Conservation (phyloP, 2,329 filamentous ascomycete species). For the Colletotrichum australisinense region DNA sequence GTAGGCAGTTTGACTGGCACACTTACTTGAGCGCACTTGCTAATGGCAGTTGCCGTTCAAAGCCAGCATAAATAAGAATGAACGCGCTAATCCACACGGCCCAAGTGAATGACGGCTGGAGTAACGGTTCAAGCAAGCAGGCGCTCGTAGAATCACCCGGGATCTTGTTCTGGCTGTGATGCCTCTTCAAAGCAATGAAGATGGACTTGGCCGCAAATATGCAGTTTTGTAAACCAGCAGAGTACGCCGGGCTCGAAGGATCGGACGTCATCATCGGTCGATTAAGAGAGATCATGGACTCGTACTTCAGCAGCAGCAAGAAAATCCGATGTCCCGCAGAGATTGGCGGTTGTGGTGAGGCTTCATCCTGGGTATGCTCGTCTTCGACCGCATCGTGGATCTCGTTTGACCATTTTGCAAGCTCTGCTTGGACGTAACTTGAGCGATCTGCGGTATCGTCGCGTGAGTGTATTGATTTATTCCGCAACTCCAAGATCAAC, state of each 20-base stretch:
- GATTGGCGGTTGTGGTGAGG: slow-evolving; percentile 32
- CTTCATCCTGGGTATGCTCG: slow-evolving; percentile 38
- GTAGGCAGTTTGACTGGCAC: no score
- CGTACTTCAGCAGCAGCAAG: slow-evolving; percentile 58
- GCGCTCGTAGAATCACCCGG: slow-evolving; percentile 11
- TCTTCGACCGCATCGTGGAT: slow-evolving; percentile 60
- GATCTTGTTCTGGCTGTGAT: slow-evolving; percentile 36
- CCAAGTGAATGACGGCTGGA: slow-evolving; percentile 65
- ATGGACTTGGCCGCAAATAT: slow-evolving; percentile 62
- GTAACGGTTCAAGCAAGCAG: slow-evolving; percentile 44
- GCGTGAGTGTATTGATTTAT: slow-evolving; percentile 60
- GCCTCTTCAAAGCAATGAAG: slow-evolving; percentile 52
- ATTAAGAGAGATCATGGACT: slow-evolving; percentile 62
- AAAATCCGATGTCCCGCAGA: slow-evolving; percentile 51
- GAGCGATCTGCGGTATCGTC: slow-evolving; percentile 55
- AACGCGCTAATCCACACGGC: slow-evolving; percentile 65
- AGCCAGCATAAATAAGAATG: slow-evolving; percentile 61
- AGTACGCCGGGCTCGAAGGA: slow-evolving; percentile 54
- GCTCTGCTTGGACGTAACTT: slow-evolving; percentile 58
- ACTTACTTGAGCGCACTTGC: slow-evolving; percentile 52
- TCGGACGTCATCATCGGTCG: slow-evolving; percentile 60
- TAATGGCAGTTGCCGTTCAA: slow-evolving; percentile 54
- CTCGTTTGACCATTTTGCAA: slow-evolving; percentile 65
- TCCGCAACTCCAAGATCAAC: slow-evolving; percentile 62
- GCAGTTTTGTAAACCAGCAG: slow-evolving; percentile 61